Conservation (phyloP, 257 asterid genomes). For the Verbascum thapsus region DNA sequence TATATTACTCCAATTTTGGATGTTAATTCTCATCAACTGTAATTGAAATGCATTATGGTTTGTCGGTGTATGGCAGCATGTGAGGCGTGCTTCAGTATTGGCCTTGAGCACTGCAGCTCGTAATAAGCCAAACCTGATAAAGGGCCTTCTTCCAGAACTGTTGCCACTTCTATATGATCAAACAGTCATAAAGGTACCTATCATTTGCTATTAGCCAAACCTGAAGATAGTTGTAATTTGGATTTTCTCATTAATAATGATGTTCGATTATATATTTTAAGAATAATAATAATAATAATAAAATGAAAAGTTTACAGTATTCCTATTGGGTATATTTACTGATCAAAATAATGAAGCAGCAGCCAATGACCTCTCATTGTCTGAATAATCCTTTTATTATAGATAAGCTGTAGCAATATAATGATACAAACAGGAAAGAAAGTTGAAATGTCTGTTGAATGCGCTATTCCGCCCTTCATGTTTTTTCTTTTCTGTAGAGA, state of each 20-base stretch:
- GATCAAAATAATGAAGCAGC: too few relatives aligned
- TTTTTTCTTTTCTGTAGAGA: too few relatives aligned
- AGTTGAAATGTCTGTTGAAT: too few relatives aligned
- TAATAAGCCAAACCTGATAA: constrained; percentile 90
- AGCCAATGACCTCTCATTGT: too few relatives aligned
- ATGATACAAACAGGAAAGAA: too few relatives aligned
- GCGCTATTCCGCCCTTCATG: too few relatives aligned
- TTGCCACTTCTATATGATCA: constrained; percentile 96
- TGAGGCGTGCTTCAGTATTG: constrained; percentile 97
- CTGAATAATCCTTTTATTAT: too few relatives aligned
- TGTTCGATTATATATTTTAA: background rate
- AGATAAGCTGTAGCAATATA: too few relatives aligned
- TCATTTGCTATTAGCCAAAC: constrained; percentile 1
- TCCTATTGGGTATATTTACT: too few relatives aligned
- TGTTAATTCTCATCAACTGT: constrained; percentile 4
- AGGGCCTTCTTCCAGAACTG: constrained; percentile 81
- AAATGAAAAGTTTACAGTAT: background rate
- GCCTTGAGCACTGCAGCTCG: constrained; percentile 99
- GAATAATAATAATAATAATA: background rate
- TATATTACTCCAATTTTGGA: constrained; percentile 9
- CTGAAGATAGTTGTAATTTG: constrained; percentile 1
- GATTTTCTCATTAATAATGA: background rate
- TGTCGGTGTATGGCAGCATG: constrained; percentile 70
- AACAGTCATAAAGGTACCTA: constrained; percentile 82
- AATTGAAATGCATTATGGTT: constrained; percentile 28